Conservation (phyloP, 306 rosid genomes). For the Gillenia trifoliata region DNA sequence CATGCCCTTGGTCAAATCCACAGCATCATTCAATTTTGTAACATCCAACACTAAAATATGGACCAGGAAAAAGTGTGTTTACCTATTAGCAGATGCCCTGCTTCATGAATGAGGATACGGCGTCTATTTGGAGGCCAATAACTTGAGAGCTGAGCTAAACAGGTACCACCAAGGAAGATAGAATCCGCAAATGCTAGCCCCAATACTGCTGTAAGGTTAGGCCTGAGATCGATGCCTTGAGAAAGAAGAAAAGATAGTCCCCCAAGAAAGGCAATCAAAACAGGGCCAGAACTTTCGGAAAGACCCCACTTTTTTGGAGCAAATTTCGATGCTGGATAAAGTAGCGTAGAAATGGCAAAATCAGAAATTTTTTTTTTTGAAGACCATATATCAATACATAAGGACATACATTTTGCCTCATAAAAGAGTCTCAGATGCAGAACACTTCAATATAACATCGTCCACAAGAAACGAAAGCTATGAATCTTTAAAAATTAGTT, state of each 20-base stretch:
- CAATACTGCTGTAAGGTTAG: conserved; percentile 70
- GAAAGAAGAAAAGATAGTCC: conserved; percentile 72
- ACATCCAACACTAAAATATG: neutral
- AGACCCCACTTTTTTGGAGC: conserved; percentile 98
- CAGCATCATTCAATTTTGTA: neutral
- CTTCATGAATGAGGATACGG: conserved; percentile 86
- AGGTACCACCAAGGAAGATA: conserved; percentile 79
- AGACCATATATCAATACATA: neutral
- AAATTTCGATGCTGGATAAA: conserved; percentile 62
- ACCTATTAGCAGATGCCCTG: conserved; percentile 86
- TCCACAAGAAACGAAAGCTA: neutral
- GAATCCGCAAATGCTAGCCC: conserved; percentile 79
- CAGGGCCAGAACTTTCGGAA: conserved; percentile 57
- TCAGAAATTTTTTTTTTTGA: neutral
- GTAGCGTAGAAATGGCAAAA: conserved; percentile 2
- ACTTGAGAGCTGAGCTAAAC: conserved; percentile 92
- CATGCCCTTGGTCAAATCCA: neutral
- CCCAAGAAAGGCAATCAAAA: conserved; percentile 63
- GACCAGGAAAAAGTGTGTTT: conserved; percentile 13
- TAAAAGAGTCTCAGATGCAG: conserved; percentile 3
- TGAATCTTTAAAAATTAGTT: neutral
- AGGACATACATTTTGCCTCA: conserved; percentile 1
- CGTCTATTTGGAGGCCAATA: conserved; percentile 93
- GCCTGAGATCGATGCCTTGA: conserved; percentile 81
- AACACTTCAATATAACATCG: neutral